A percentile compares a stretch with the other conserved stretches of the same genome.
phyloP scores from a whole-genome alignment of 2,329 filamentous ascomycete genomes.

The Coniochaeta sp. region DNA sequence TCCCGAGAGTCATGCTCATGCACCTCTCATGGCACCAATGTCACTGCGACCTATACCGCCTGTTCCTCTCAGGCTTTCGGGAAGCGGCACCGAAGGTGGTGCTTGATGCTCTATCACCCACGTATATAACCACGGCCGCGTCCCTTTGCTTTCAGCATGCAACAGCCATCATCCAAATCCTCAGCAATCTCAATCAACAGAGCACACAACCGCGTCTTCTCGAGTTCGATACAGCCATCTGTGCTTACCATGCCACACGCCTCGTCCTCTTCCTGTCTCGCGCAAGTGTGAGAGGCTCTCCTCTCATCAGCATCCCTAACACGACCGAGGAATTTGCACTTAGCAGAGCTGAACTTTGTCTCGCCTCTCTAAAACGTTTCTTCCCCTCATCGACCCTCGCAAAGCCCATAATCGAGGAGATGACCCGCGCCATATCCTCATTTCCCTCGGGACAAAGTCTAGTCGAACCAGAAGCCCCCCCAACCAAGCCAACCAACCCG shows the following conservation, averaged over 20 bases:
- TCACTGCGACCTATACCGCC: constrained; percentile 41
- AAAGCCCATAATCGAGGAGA: constrained; percentile 18
- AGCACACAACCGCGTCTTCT: constrained; percentile 18
- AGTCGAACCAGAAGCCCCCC: not conserved
- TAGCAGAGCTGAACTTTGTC: constrained; percentile 17
- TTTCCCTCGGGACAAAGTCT: constrained; percentile 8
- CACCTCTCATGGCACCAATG: constrained; percentile 46
- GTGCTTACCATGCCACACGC: constrained; percentile 31
- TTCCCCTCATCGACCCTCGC: constrained; percentile 16
- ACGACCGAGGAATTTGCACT: constrained; percentile 14
- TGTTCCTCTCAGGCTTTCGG: constrained; percentile 37
- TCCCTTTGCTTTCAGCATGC: constrained; percentile 27
- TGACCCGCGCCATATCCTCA: constrained; percentile 12
- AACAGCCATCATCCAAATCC: constrained; percentile 26
- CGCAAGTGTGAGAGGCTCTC: constrained; percentile 6
- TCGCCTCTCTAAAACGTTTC: constrained; percentile 17
- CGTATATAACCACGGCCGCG: constrained; percentile 26
- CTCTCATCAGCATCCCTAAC: constrained; percentile 5
- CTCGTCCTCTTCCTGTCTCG: constrained; percentile 22
- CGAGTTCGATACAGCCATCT: constrained; percentile 33
- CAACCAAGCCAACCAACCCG: not conserved
- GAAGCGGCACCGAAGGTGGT: constrained; percentile 35
- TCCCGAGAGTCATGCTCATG: constrained; percentile 32
- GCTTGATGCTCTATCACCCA: constrained; percentile 32
- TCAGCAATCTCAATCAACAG: constrained; percentile 19